Conservation (phyloP, 352 stramenopile genomes). For the Globisporangium apiculatum region DNA sequence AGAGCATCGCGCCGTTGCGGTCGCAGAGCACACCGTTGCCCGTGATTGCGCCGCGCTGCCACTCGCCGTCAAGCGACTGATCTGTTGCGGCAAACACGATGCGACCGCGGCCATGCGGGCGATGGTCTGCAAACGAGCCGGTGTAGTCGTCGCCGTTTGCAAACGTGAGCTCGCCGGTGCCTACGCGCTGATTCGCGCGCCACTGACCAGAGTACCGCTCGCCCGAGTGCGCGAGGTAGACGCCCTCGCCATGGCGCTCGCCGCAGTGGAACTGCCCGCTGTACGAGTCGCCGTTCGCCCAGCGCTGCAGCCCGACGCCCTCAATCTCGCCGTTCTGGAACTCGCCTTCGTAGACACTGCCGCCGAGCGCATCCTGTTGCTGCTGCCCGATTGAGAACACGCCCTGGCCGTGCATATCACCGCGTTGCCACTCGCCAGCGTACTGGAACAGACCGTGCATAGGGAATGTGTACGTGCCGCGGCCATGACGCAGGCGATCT, state of each 20-base stretch:
- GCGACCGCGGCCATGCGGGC: conserved; percentile 29
- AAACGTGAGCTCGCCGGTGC: conserved; percentile 27
- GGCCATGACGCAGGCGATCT: conserved; percentile 35
- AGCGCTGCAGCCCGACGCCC: conserved; percentile 39
- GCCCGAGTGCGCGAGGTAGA: conserved; percentile 26
- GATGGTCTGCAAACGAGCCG: conserved; percentile 34
- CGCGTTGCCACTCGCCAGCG: conserved; percentile 49
- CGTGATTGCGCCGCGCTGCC: conserved; percentile 19
- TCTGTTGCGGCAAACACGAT: conserved; percentile 20
- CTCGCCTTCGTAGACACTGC: conserved; percentile 34
- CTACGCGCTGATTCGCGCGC: conserved; percentile 35
- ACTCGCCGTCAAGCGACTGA: conserved; percentile 33
- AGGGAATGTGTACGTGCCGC: conserved; percentile 40
- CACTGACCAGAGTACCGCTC: conserved; percentile 58
- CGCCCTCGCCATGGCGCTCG: conserved; percentile 47
- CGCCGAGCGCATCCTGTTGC: background rate
- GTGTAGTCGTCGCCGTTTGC: conserved; percentile 29
- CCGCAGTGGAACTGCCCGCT: conserved; percentile 43
- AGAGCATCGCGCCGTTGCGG: conserved; percentile 12
- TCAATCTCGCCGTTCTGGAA: conserved; percentile 63
- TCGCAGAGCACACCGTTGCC: conserved; percentile 20
- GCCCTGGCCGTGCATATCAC: conserved; percentile 51
- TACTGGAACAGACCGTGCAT: conserved; percentile 39
- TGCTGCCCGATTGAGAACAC: conserved; percentile 23
- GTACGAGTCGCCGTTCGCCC: conserved; percentile 51